Conservation (phyloP, 106 monocot species). For the Dendrobium nobile region DNA sequence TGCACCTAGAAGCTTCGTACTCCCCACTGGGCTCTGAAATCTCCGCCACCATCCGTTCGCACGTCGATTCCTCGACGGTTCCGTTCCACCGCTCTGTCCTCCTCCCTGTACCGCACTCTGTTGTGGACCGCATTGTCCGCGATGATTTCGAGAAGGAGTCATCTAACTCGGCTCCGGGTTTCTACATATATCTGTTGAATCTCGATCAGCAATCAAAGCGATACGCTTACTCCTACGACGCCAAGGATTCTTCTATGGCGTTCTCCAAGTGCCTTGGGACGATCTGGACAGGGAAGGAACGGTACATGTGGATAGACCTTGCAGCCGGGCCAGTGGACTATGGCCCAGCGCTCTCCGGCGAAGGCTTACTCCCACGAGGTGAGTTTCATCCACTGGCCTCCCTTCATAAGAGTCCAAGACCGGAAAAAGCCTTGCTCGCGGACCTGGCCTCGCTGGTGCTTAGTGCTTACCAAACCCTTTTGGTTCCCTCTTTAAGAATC, state of each 20-base stretch:
- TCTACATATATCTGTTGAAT: slow-evolving; percentile 72
- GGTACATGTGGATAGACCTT: slow-evolving; percentile 88
- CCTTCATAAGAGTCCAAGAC: slow-evolving; percentile 44
- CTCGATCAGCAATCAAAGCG: slow-evolving; percentile 35
- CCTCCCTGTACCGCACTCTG: slow-evolving; percentile 39
- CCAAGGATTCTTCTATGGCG: slow-evolving; percentile 29
- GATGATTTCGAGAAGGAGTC: slow-evolving; percentile 30
- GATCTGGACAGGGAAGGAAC: slow-evolving; percentile 48
- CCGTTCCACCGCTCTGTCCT: slow-evolving; percentile 47
- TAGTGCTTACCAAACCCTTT: slow-evolving; percentile 51
- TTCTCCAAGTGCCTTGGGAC: slow-evolving; percentile 67
- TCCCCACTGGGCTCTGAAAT: slow-evolving; percentile 24
- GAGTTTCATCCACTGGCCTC: slow-evolving; percentile 84
- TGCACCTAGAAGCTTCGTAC: slow-evolving; percentile 40
- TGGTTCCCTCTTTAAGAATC: slow-evolving; percentile 74
- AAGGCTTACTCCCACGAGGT: slow-evolving; percentile 75
- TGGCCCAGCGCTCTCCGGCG: slow-evolving; percentile 82
- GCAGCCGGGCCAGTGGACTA: slow-evolving; percentile 83
- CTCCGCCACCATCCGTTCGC: slow-evolving; percentile 38
- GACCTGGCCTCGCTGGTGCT: slow-evolving; percentile 69
- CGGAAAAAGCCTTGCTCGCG: slow-evolving; percentile 48
- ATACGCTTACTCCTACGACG: slow-evolving; percentile 66
- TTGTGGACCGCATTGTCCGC: slow-evolving; percentile 50
- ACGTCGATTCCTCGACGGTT: slow-evolving; percentile 41
- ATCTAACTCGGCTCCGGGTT: slow-evolving; percentile 37